phyloP scores from a whole-genome alignment of 805 yeast species.

The Pichia rugopelliculosa region DNA sequence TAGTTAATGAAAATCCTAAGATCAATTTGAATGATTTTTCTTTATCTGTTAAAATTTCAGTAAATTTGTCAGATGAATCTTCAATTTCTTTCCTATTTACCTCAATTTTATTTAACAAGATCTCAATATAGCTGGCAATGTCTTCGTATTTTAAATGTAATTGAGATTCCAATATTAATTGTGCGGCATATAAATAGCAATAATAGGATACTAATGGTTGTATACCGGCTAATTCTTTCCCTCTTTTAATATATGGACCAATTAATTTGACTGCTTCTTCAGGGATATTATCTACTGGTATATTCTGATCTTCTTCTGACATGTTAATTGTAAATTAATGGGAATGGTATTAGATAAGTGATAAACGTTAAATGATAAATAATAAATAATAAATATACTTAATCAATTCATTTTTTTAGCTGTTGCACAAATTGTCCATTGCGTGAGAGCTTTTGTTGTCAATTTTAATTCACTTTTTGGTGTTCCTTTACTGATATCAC shows the following conservation, averaged over 20 bases:
- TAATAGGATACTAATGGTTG: conserved; percentile 70
- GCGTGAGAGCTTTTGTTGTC: neutral
- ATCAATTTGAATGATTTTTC: conserved; percentile 50
- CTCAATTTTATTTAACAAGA: conserved; percentile 68
- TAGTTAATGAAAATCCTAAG: conserved; percentile 47
- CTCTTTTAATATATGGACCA: conserved; percentile 43
- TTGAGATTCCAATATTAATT: conserved; percentile 53
- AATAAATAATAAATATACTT: no score
- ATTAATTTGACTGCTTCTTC: conserved; percentile 30
- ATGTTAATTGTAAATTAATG: no score
- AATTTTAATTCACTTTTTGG: neutral
- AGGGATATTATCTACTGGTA: conserved; percentile 16
- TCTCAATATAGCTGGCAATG: conserved; percentile 52
- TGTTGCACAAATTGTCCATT: neutral
- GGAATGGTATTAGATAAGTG: no score
- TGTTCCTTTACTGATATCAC: neutral
- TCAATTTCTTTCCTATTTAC: conserved; percentile 34
- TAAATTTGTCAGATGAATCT: conserved; percentile 33
- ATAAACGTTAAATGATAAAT: no score
- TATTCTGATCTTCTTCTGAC: neutral
- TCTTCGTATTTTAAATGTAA: conserved; percentile 51
- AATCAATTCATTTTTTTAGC: neutral
- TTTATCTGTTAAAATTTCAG: conserved; percentile 50
- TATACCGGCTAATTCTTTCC: conserved; percentile 46
- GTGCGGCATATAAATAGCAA: conserved; percentile 67